These are phyloP conservation scores for Leucocoprinus birnbaumii DNA, from an alignment of 768 basidiomycete species.

Conservation along the genomic window DNA sequence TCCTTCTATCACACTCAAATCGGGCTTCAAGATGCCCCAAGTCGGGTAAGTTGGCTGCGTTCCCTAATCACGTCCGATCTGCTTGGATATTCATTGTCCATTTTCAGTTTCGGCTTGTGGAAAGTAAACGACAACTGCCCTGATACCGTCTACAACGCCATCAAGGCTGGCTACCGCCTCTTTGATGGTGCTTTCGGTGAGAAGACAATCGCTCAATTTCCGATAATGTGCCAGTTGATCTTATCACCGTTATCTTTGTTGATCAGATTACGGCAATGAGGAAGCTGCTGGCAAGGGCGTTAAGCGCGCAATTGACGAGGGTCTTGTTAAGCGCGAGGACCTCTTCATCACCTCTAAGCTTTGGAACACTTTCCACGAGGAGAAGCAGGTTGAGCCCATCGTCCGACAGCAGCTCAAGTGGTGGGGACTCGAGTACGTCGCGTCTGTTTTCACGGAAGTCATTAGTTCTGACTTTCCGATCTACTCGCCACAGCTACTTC, in stretches of 20 bases:
- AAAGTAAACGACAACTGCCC: slow-evolving; percentile 43
- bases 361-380: slow-evolving; percentile 89
- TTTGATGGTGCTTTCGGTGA: slow-evolving; percentile 70
- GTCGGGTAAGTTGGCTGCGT: slow-evolving; percentile 8
- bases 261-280: slow-evolving; percentile 81
- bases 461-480: background rate
- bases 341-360: slow-evolving; percentile 89
- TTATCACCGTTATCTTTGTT: slow-evolving; percentile 9
- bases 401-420: slow-evolving; percentile 54
- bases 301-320: slow-evolving; percentile 72
- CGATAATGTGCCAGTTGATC: background rate
- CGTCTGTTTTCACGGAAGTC: background rate
- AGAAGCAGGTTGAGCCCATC: slow-evolving; percentile 57
- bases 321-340: slow-evolving; percentile 85
- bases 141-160: slow-evolving; percentile 78
- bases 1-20: slow-evolving; percentile 14
- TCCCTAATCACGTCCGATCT: background rate
- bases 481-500: slow-evolving; percentile 46
- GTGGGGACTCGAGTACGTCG: slow-evolving; percentile 70
- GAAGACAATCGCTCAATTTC: slow-evolving; percentile 1
- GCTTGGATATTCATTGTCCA: background rate
- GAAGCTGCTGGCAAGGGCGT: slow-evolving; percentile 82
- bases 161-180: slow-evolving; percentile 84
- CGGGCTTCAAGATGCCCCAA: slow-evolving; percentile 13
- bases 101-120: slow-evolving; percentile 29